Evolutionary conservation across 192 early-diverging fungal species (phyloP).

Genomic region (Geranomyces variabilis): DNA sequence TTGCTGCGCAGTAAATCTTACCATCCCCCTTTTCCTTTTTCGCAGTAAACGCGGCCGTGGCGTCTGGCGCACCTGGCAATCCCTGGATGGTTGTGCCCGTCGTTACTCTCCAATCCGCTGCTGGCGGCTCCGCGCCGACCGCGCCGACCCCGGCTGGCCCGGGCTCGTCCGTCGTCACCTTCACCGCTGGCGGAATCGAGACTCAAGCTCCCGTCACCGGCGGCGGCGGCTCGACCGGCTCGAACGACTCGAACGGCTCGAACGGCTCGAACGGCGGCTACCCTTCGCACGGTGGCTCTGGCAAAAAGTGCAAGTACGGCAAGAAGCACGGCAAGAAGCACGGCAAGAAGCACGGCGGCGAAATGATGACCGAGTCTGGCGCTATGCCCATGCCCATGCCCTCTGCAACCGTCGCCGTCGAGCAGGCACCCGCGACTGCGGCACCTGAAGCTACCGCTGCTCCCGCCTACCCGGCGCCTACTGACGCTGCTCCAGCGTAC

Average conservation of each 20-base stretch:
- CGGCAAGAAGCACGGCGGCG: background rate
- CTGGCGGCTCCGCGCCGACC: background rate
- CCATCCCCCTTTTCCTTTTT: background rate
- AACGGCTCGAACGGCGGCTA: no score
- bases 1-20: background rate
- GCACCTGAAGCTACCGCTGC: no score
- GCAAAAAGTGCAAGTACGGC: background rate
- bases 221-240: no score
- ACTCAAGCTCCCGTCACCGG: background rate
- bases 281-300: background rate
- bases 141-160: background rate
- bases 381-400: slow-evolving; percentile 5
- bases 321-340: slow-evolving; percentile 4
- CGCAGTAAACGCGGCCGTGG: slow-evolving; percentile 22
- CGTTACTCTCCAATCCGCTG: slow-evolving; percentile 24
- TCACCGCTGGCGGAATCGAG: slow-evolving; percentile 3
- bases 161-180: background rate
- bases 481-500: no score
- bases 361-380: background rate
- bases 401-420: no score
- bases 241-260: no score
- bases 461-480: no score
- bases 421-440: no score
- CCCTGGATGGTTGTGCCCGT: slow-evolving; percentile 29
- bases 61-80: slow-evolving; percentile 19